Conservation (phyloP, 2,329 filamentous ascomycete species). For the Monosporascus sp. region DNA sequence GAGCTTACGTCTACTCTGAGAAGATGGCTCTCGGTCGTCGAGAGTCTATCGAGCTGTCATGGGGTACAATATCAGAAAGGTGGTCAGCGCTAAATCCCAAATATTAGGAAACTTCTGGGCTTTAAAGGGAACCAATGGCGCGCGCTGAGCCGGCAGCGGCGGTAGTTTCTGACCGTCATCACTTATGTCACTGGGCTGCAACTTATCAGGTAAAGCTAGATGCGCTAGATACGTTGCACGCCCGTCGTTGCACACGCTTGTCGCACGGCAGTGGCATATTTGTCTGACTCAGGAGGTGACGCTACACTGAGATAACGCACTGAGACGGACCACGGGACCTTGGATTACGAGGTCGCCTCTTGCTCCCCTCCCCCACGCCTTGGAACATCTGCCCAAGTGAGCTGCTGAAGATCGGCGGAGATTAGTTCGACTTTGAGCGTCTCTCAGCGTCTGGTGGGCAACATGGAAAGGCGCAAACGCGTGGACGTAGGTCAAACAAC, state of each 20-base stretch:
- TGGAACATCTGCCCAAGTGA: background rate
- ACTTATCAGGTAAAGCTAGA: background rate
- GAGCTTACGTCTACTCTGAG: background rate
- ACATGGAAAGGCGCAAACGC: background rate
- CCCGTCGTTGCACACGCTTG: background rate
- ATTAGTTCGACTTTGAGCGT: background rate
- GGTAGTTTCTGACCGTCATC: too few species aligned
- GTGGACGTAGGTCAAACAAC: too few species aligned
- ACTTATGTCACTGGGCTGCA: too few species aligned
- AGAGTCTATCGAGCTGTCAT: background rate
- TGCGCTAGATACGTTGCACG: background rate
- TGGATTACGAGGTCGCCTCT: background rate
- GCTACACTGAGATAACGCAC: background rate
- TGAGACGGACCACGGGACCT: background rate
- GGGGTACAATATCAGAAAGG: background rate
- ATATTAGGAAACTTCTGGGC: background rate
- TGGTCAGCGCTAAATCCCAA: conserved; percentile 1
- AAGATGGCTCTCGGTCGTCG: background rate
- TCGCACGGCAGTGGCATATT: background rate
- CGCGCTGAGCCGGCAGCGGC: background rate
- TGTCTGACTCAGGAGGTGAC: background rate
- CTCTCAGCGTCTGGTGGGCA: background rate
- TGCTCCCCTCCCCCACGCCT: background rate
- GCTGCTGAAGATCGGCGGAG: background rate
- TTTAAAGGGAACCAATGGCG: background rate